Base-by-base conservation (phyloP, 1,284 basidiomycete genomes). In the Microbotryum violaceum region DNA sequence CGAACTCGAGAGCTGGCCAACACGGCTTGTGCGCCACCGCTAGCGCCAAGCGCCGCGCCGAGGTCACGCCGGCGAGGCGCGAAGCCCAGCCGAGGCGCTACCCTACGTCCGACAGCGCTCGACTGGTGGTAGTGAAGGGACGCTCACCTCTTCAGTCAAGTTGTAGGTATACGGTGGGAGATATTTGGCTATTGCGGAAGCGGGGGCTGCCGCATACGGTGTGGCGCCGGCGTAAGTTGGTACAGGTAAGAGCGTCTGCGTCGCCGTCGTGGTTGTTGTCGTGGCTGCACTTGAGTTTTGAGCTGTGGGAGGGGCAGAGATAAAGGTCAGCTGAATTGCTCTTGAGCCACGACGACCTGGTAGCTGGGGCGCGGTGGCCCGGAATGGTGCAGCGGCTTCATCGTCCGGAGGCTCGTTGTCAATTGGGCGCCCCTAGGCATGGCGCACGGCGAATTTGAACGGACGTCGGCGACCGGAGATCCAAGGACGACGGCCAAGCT, bases 111-210 rank as follows among this genome's bases (percentile, higher is more conserved):
- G 37, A 42, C 37, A 16, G 37, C 37, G 16, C 37, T 42, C 16
- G 37, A 12, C 16, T 42, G 6, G 16, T 16, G 10, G 6, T 42
- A 16, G 16, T 42, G 37, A 2, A 7, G n/a, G 18, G 4, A 20
- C 7, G 9, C 61, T 21, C 18, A 63, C 65, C 55, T 63, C 65
- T n/a, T 54, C 23, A 2, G 65, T 66, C 21, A 66, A 44, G 48
- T 66, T 66, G 62, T 63, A 66, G 9, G 42, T 56, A 31, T 63
- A 66, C 1, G 57, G 56, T 1, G 65, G 65, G 2, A 66, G 51
- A 8, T 45, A 51, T 12, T 20, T n/a, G 3, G 59, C 65, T n/a
- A 66, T 33, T 2, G 50, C 54, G 7, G 21, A 47, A 4, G 65
- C 65, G 4, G 61, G 57, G 2, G 52, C 47, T 5, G 53, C 61